phyloP scores from a whole-genome alignment of 768 basidiomycete genomes.

The Filobasidium floriforme region DNA sequence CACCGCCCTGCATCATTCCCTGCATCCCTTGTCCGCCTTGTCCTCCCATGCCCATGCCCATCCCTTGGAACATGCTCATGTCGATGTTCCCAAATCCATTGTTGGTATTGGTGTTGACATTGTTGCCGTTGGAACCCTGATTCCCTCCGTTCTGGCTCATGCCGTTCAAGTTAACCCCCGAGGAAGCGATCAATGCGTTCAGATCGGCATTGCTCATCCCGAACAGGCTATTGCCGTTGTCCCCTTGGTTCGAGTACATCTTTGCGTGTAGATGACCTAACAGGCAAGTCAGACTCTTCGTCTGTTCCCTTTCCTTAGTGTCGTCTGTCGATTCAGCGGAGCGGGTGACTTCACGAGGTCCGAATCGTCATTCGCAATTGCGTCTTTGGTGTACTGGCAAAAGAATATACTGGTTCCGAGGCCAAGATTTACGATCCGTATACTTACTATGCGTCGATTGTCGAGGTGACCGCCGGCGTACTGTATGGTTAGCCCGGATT shows the following conservation, averaged over 20 bases:
- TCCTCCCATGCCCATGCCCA: neutral
- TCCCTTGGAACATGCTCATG: constrained; percentile 3
- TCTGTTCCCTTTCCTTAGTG: no score
- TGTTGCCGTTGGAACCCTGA: neutral
- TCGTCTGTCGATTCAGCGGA: no score
- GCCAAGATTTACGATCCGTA: no score
- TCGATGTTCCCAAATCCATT: constrained; percentile 1
- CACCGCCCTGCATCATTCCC: neutral
- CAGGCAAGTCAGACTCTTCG: no score
- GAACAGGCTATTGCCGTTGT: neutral
- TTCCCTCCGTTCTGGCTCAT: neutral
- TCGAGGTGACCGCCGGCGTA: no score
- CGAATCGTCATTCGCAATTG: no score
- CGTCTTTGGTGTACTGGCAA: no score
- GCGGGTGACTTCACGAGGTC: no score
- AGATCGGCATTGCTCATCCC: constrained; percentile 5
- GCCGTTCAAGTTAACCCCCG: neutral
- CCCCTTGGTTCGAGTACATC: constrained; percentile 5
- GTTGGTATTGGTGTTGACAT: neutral
- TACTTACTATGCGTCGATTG: no score
- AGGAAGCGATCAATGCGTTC: constrained; percentile 1
- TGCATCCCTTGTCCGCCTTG: neutral
- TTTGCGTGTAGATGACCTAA: neutral
- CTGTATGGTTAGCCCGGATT: no score
- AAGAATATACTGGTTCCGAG: no score